Conservation (phyloP, 192 early-diverging fungal genomes). For the Backusella macrospora region DNA sequence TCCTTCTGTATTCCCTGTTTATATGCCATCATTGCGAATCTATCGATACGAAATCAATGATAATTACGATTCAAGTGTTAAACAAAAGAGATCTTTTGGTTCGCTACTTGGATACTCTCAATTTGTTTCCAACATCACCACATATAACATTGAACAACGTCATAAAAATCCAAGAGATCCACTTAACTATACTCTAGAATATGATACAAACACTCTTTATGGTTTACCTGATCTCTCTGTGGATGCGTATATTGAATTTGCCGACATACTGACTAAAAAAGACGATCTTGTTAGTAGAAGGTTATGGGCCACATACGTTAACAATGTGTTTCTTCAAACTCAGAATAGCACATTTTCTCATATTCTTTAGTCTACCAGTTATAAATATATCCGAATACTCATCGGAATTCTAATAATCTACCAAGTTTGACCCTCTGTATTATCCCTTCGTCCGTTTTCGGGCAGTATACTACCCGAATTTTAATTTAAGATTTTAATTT, state of each 20-base stretch:
- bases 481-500: too few relatives aligned
- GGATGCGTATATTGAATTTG: constrained; percentile 44
- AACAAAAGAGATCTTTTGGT: constrained; percentile 26
- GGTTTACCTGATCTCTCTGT: constrained; percentile 47
- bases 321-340: constrained; percentile 38
- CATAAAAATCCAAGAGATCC: neutral
- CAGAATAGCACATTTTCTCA: constrained; percentile 17
- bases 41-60: constrained; percentile 51
- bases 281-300: constrained; percentile 11
- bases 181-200: constrained; percentile 49
- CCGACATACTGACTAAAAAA: constrained; percentile 32
- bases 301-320: constrained; percentile 33
- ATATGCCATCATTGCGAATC: constrained; percentile 60
- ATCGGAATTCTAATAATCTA: too few relatives aligned
- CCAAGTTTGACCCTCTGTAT: too few relatives aligned
- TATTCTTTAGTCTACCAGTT: neutral
- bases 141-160: constrained; percentile 12
- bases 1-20: constrained; percentile 68
- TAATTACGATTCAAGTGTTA: neutral
- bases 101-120: constrained; percentile 39
- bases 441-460: too few relatives aligned
- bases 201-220: constrained; percentile 46
- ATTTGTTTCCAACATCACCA: constrained; percentile 42
- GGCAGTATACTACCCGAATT: too few relatives aligned
- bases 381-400: too few relatives aligned